Base-by-base conservation (phyloP, 768 basidiomycete genomes). In the Artomyces pyxidatus region DNA sequence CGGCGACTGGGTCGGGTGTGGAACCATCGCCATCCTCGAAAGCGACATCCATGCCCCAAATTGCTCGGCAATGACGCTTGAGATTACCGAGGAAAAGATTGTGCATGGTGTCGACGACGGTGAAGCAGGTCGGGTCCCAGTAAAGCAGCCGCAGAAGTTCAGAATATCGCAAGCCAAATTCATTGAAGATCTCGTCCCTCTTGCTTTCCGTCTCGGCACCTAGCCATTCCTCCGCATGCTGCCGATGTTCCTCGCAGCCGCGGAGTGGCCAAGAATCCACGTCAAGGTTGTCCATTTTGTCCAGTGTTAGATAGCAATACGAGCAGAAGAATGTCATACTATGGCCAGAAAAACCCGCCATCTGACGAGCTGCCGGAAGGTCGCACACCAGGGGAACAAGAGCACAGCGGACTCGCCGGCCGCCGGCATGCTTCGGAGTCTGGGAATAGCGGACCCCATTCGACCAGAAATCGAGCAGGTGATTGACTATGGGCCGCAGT, bases 51-150 rank as follows among this genome's bases (percentile, higher is more conserved):
- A 42, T 42, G 17, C 23, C 39, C 39, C 49, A 52, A 9, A 60
- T 46, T 22, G 27, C 42, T 10, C 19, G 23, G 23, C 61, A 65
- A 44, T 73, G 71, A 19, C 64, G 58, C 19, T 61, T 54, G 4
- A 69, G 47, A 1, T 63, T 39, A 6, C 68, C 66, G 1, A 72
- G 61, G 32, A 66, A 63, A 0, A 73, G 56, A 16, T 60, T 64
- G 51, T 75, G 73, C 71, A 73, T 73, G 2, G 66, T 48, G 44
- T 75, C 71, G 9, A 72, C 53, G 0, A 69, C 54, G 4, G 63
- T 42, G 40, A 55, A 66, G 4, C 48, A 43, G 2, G 59, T 56
- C 0, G 64, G 63, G 49, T 72, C 63, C 64, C 70, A 73, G 49
- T 75, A 75, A 0, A 64, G 63, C 2, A 75, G 62, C 0, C 62